Percentiles rank a stretch among this genome's conserved stretches.
These are phyloP conservation scores for Candida nonsorbophila DNA, from an alignment of 805 yeast genomes.

Conservation along the genomic window DNA sequence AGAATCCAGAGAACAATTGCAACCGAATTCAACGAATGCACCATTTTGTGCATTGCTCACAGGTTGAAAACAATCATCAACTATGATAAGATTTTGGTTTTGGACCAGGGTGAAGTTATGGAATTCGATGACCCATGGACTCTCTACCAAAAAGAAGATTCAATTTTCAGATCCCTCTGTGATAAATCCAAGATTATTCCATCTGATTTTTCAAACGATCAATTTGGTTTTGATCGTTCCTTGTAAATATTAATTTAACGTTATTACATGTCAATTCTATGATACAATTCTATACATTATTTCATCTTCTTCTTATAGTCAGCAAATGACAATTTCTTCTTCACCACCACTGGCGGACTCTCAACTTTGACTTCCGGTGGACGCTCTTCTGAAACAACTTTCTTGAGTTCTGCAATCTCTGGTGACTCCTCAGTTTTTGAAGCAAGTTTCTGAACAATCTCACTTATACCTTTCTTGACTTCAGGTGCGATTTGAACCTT, in stretches of 20 bases:
- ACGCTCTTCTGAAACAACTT: conserved; percentile 5
- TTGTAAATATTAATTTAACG: background rate
- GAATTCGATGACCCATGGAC: conserved; percentile 74
- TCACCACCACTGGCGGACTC: conserved; percentile 10
- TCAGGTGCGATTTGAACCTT: conserved; percentile 9
- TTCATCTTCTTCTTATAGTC: conserved; percentile 63
- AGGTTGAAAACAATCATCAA: conserved; percentile 68
- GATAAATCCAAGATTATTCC: conserved; percentile 39
- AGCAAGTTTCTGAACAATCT: conserved; percentile 7
- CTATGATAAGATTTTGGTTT: conserved; percentile 72
- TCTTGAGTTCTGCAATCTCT: too few relatives aligned
- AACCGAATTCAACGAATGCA: conserved; percentile 61
- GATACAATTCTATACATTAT: conserved; percentile 7
- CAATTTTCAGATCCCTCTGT: conserved; percentile 69
- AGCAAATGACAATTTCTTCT: conserved; percentile 62
- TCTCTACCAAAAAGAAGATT: conserved; percentile 42
- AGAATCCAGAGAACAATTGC: conserved; percentile 68
- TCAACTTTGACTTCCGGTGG: conserved; percentile 4
- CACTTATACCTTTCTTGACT: conserved; percentile 8
- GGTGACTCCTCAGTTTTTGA: too few relatives aligned
- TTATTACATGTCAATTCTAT: background rate
- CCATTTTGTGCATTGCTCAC: conserved; percentile 86
- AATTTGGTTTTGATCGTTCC: background rate
- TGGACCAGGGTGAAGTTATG: conserved; percentile 72
- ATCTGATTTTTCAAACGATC: conserved; percentile 32